Evolutionary conservation across 1,284 basidiomycete species (phyloP), one percentile per base, ranked within the genome.

Genomic region (Albatrellus sp.): DNA sequence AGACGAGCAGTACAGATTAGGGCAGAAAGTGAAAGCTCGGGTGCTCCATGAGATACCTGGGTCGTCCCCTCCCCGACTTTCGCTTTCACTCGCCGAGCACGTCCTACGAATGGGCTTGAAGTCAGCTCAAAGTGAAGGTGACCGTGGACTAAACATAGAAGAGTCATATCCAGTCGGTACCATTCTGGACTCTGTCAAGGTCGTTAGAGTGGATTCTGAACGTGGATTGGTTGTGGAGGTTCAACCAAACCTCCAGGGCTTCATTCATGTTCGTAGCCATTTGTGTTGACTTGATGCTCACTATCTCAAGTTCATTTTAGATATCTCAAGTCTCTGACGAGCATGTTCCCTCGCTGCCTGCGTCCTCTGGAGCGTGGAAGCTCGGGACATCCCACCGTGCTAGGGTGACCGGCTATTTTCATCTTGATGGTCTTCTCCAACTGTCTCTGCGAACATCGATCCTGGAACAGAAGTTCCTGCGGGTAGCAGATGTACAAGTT

Each of bases 271-370:
- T 52, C 55, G 84, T 67, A 2, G 29, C 13, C 31, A 19, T 37
- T n/a, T 7, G 8, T 36, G 17, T 24, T 45, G 14, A 7, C 34
- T 44, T 29, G 51, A 30, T 10, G 29, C 9, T 14, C 38, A 4
- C 30, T 20, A 11, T 19, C 13, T 24, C 24, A 24, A 24, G 11
- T 24, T 19, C 11, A 8, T 12, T 11, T 5, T 53, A 93, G 90
- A 97, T 98, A 55, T 97, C 94, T 10, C 90, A 93, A 60, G 73
- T 88, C 20, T 86, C 91, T 13, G 93, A 98, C 60, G 90, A 93
- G 44, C 90, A 93, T 57, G 69, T 93, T 20, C 77, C 86, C 10
- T 73, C 80, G 7, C 67, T 98, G 9, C 79, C 83, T 2, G 52
- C 68, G 10, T 67, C 75, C 13, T 79, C 81, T 5, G 86, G 88